Evolutionary conservation across 805 yeast genomes (phyloP).

Genomic region (Yarrowia porcina): DNA sequence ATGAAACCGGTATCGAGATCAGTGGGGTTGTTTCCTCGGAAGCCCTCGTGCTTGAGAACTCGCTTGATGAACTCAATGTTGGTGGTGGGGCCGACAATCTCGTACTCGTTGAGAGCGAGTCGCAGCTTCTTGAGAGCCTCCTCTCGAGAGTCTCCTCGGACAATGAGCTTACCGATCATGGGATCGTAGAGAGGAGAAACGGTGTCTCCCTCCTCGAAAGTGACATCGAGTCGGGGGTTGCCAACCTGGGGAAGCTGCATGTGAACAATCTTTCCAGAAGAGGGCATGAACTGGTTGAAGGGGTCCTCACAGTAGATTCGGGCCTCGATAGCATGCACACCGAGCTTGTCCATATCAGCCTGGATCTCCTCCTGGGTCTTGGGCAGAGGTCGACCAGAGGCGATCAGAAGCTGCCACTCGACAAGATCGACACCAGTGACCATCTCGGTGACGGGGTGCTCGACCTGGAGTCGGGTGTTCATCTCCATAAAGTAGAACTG

Average conservation of each 20-base stretch:
- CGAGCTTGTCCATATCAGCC: conserved; percentile 26
- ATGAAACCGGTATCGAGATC: conserved; percentile 38
- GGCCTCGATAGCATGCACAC: conserved; percentile 38
- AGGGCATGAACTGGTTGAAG: conserved; percentile 36
- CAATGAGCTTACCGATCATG: conserved; percentile 39
- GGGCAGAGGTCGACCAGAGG: conserved; percentile 38
- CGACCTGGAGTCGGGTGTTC: conserved; percentile 57
- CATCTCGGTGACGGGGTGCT: conserved; percentile 57
- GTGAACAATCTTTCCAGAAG: conserved; percentile 36
- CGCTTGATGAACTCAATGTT: conserved; percentile 37
- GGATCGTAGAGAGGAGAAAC: conserved; percentile 38
- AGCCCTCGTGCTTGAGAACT: conserved; percentile 32
- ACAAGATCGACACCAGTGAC: conserved; percentile 55
- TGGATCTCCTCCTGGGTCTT: conserved; percentile 35
- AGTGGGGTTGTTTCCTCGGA: conserved; percentile 34
- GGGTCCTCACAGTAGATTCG: conserved; percentile 39
- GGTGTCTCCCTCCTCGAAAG: conserved; percentile 33
- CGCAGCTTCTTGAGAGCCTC: conserved; percentile 36
- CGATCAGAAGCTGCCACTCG: conserved; percentile 46
- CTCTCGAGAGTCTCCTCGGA: conserved; percentile 33
- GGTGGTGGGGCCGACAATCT: conserved; percentile 38
- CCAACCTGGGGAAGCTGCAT: conserved; percentile 33
- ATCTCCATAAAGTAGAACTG: conserved; percentile 57
- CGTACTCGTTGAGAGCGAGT: conserved; percentile 35
- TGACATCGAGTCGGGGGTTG: conserved; percentile 36